Percentiles rank a stretch among this genome's conserved stretches.
Conservation (phyloP, 2,329 filamentous ascomycete genomes). For the Fusarium pseudoanthophilum region DNA sequence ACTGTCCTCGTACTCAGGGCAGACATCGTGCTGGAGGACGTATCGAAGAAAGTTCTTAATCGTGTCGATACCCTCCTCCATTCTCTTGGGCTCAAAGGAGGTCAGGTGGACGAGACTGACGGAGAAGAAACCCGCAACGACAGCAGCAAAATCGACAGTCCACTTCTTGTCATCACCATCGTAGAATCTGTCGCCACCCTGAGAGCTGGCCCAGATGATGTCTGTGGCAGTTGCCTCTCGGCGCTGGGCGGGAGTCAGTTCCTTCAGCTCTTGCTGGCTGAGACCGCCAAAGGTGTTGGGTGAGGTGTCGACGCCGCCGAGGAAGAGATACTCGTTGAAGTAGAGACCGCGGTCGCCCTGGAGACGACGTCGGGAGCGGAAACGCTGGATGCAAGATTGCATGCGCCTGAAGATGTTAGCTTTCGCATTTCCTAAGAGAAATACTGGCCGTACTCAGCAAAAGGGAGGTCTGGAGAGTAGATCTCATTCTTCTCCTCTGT, state of each 20-base stretch:
- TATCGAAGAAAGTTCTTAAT: conserved; percentile 92
- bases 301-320: conserved; percentile 79
- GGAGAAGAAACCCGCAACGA: conserved; percentile 83
- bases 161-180: conserved; percentile 67
- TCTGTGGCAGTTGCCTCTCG: conserved; percentile 72
- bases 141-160: conserved; percentile 81
- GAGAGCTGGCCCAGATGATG: conserved; percentile 61
- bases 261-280: conserved; percentile 62
- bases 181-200: conserved; percentile 59
- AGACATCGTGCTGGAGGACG: conserved; percentile 84
- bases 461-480: conserved; percentile 69
- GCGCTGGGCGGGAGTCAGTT: conserved; percentile 70
- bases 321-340: conserved; percentile 83
- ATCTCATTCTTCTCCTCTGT: conserved; percentile 70
- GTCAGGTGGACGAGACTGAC: conserved; percentile 65
- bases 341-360: conserved; percentile 68
- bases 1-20: conserved; percentile 79
- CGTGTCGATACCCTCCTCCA: conserved; percentile 71
- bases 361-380: conserved; percentile 79
- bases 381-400: conserved; percentile 85
- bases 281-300: conserved; percentile 69
- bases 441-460: conserved; percentile 61
- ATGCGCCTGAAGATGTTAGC: conserved; percentile 70
- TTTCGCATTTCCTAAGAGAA: not conserved
- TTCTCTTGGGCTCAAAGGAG: conserved; percentile 63